Percentiles rank a stretch among this genome's conserved stretches.
Conservation (phyloP, 2,329 filamentous ascomycete species). For the Alternaria angustiovoidea region DNA sequence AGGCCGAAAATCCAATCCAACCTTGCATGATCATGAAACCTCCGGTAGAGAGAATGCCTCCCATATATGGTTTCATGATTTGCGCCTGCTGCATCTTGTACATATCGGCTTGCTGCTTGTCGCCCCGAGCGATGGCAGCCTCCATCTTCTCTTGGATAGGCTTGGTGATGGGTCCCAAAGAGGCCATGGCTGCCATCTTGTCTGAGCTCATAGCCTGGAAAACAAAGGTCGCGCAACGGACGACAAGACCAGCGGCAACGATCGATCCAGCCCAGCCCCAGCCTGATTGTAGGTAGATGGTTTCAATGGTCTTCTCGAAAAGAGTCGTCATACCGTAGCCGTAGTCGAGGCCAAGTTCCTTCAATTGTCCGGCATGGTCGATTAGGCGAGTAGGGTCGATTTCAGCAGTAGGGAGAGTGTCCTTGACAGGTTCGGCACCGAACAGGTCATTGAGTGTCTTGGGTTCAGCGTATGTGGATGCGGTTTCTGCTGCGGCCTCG, state of each 20-base stretch:
- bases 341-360: conserved; percentile 83
- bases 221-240: conserved; percentile 70
- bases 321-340: conserved; percentile 79
- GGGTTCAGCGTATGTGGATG: conserved; percentile 14
- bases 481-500: conserved; percentile 14
- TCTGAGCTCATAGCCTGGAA: conserved; percentile 70
- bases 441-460: conserved; percentile 37
- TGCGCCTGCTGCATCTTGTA: conserved; percentile 59
- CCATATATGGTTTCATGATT: conserved; percentile 56
- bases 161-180: conserved; percentile 65
- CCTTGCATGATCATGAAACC: conserved; percentile 67
- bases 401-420: conserved; percentile 23
- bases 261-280: conserved; percentile 86
- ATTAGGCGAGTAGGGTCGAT: conserved; percentile 65
- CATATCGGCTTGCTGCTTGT: conserved; percentile 51
- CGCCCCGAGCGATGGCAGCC: conserved; percentile 51
- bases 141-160: conserved; percentile 67
- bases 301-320: conserved; percentile 81
- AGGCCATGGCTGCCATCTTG: conserved; percentile 67
- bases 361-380: conserved; percentile 82
- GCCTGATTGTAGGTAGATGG: conserved; percentile 77
- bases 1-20: conserved; percentile 81
- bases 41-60: conserved; percentile 50
- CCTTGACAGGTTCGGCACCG: conserved; percentile 18
- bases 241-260: conserved; percentile 67